These are phyloP conservation scores for Pyrrhoderma lamaoense DNA, from an alignment of 1,284 basidiomycete species.

Conservation along the genomic window DNA sequence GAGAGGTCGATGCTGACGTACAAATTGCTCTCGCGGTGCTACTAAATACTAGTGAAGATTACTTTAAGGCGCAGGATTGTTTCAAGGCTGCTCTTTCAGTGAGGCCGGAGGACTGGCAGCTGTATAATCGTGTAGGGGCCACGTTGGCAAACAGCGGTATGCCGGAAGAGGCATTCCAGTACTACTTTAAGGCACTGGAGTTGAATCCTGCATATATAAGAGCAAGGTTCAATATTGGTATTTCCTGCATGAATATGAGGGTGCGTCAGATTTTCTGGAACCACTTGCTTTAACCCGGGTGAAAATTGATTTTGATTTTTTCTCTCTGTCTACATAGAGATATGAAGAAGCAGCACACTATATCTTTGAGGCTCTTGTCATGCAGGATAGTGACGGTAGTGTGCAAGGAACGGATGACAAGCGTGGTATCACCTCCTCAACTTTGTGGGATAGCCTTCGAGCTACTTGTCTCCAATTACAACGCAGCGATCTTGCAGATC, in stretches of 20 bases:
- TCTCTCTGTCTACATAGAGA: constrained; percentile 35
- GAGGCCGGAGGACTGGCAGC: constrained; percentile 87
- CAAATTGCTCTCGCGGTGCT: constrained; percentile 93
- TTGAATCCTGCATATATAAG: constrained; percentile 92
- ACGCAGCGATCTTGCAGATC: constrained; percentile 60
- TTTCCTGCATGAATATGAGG: constrained; percentile 81
- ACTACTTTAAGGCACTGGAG: constrained; percentile 86
- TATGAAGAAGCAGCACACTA: constrained; percentile 81
- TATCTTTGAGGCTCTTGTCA: constrained; percentile 76
- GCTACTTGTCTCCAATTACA: constrained; percentile 75
- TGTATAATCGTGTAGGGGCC: constrained; percentile 95
- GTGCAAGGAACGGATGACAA: constrained; percentile 44
- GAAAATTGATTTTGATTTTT: not conserved
- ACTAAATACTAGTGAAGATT: constrained; percentile 91
- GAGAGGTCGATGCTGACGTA: constrained; percentile 82
- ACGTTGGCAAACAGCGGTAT: constrained; percentile 91
- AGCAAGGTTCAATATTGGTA: constrained; percentile 87
- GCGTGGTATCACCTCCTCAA: constrained; percentile 66
- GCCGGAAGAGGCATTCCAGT: constrained; percentile 78
- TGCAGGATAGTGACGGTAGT: constrained; percentile 76
- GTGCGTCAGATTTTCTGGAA: constrained; percentile 36
- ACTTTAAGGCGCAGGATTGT: constrained; percentile 89
- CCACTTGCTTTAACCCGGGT: too few relatives aligned
- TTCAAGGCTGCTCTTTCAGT: constrained; percentile 85
- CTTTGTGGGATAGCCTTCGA: constrained; percentile 81